Conservation (phyloP, 257 asterid species). For the Haberlea rhodopensis region DNA sequence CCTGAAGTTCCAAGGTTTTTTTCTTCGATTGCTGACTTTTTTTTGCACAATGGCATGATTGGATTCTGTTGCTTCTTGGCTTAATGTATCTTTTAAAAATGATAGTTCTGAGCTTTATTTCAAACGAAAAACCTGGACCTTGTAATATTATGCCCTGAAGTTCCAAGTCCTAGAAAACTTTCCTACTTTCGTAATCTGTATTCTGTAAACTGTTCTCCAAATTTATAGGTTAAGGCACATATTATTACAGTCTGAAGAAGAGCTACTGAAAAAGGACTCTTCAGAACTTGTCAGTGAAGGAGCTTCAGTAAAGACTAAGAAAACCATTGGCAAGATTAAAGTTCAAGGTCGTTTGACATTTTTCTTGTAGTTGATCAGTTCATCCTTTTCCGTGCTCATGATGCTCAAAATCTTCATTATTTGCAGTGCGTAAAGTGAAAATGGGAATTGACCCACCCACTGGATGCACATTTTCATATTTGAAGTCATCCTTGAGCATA, state of each 20-base stretch:
- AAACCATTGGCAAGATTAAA: constrained; percentile 80
- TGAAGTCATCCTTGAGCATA: constrained; percentile 58
- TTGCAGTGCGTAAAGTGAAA: constrained; percentile 83
- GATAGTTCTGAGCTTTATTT: not conserved
- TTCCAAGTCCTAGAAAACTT: not conserved
- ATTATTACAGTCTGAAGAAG: constrained; percentile 86
- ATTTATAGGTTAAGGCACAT: constrained; percentile 58
- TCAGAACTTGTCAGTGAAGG: constrained; percentile 77
- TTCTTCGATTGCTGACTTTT: too few species aligned
- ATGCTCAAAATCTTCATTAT: not conserved
- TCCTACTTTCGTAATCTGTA: not conserved
- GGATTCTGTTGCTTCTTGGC: not conserved
- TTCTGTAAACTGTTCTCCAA: constrained; percentile 7
- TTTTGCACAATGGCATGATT: not conserved
- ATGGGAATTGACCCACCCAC: constrained; percentile 86
- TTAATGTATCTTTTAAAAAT: constrained; percentile 6
- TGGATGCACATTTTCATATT: constrained; percentile 68
- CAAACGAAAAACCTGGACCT: constrained; percentile 3
- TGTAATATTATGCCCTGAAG: not conserved
- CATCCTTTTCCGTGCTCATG: constrained; percentile 15
- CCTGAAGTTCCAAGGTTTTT: too few species aligned
- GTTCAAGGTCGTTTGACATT: constrained; percentile 61
- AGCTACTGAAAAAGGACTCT: constrained; percentile 59
- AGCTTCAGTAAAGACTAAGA: constrained; percentile 70
- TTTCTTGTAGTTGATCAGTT: constrained; percentile 14